Conservation (phyloP, 2,329 filamentous ascomycete species). For the Phaeosphaeriaceae sp. region DNA sequence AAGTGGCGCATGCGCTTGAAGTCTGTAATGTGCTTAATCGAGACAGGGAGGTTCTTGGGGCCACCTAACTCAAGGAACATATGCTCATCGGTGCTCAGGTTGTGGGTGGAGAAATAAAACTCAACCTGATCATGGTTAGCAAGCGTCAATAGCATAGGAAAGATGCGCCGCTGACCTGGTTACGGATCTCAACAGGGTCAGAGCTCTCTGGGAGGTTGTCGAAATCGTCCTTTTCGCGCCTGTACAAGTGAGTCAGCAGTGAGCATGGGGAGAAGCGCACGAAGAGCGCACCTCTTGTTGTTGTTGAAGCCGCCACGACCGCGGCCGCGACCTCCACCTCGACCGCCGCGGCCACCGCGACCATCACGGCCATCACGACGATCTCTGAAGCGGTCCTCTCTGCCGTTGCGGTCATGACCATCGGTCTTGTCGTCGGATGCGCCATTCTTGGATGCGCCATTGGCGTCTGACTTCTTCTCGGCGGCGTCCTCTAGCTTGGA, state of each 20-base stretch:
- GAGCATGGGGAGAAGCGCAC: neutral
- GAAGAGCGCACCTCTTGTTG: slow-evolving; percentile 20
- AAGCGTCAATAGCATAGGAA: neutral
- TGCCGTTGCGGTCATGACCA: slow-evolving; percentile 18
- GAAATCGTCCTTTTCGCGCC: slow-evolving; percentile 38
- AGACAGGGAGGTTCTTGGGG: slow-evolving; percentile 78
- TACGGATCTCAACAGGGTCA: slow-evolving; percentile 81
- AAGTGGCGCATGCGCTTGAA: slow-evolving; percentile 98
- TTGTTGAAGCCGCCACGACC: slow-evolving; percentile 26
- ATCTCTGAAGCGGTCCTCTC: slow-evolving; percentile 13
- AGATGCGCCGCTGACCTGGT: slow-evolving; percentile 65
- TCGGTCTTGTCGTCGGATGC: slow-evolving; percentile 5
- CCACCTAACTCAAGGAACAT: slow-evolving; percentile 81
- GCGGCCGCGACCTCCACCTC: slow-evolving; percentile 16
- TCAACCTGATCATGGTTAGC: slow-evolving; percentile 70
- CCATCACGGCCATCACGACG: slow-evolving; percentile 8
- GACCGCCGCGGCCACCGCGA: slow-evolving; percentile 14
- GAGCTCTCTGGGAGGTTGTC: slow-evolving; percentile 69
- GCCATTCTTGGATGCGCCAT: slow-evolving; percentile 21
- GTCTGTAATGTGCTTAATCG: slow-evolving; percentile 75
- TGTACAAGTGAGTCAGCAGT: slow-evolving; percentile 16
- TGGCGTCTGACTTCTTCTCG: slow-evolving; percentile 27
- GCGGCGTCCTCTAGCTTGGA: slow-evolving; percentile 12
- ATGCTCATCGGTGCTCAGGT: slow-evolving; percentile 87
- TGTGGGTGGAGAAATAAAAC: slow-evolving; percentile 94